These are phyloP conservation scores for Schizochytrium sp. DNA, from an alignment of 108 stramenopile species.

Conservation along the genomic window DNA sequence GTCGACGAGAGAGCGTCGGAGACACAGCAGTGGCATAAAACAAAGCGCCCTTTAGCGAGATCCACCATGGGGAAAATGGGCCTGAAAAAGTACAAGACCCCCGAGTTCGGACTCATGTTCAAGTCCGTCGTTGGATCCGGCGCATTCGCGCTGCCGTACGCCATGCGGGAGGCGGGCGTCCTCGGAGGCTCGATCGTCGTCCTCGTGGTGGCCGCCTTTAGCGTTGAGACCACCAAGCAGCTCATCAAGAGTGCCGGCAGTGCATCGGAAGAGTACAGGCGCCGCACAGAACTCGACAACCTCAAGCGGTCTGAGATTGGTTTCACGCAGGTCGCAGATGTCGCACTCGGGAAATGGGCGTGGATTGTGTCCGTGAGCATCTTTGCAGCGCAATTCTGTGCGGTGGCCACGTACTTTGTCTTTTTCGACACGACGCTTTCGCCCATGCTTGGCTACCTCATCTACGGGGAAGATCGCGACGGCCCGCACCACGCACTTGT, in stretches of 20 bases:
- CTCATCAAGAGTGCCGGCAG: background rate
- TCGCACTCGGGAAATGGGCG: background rate
- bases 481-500: background rate
- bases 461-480: background rate
- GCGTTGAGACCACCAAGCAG: constrained; percentile 10
- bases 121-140: background rate
- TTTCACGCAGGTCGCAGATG: background rate
- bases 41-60: too few relatives aligned
- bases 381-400: background rate
- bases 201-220: background rate
- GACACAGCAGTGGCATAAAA: too few relatives aligned
- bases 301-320: background rate
- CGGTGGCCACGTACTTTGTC: background rate
- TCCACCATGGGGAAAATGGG: too few relatives aligned
- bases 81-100: background rate
- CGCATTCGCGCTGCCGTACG: background rate
- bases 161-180: background rate
- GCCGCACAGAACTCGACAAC: background rate
- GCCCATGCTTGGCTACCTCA: background rate
- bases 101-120: background rate
- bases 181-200: background rate
- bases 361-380: background rate
- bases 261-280: background rate
- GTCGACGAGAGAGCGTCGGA: too few relatives aligned
- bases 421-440: background rate